Evolutionary conservation across 495 filamentous ascomycete genomes (phyloP), one percentile per base, ranked within the genome.

Genomic region (Penicillium egyptiacum): DNA sequence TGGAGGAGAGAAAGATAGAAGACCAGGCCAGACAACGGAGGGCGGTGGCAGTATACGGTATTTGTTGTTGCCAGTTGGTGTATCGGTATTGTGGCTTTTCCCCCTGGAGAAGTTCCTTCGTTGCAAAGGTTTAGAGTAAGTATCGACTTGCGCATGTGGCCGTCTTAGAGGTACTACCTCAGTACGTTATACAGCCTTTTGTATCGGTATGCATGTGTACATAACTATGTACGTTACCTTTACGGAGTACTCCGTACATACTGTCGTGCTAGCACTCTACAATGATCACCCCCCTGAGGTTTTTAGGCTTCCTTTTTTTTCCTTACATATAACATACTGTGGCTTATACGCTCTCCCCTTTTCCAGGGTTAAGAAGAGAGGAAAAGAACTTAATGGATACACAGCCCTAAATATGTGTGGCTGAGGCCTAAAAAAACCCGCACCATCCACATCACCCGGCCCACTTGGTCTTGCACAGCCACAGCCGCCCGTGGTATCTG

Each of bases 1-100:
- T 61, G 57, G 57, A 62, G 62, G 57, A 59, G 62, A 61, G 57
- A 66, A 57, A 68, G 65, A 68, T 49, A 56, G 54, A 45, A 56
- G 44, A 56, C 54, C 54, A 56, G 65, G 66, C 66, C 63, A 66
- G 66, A 66, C 65, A 60, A 53, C 57, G 42, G 55, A 44, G 66
- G 63, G 66, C 66, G 66, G 66, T 68, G 64, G 64, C 62, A 52
- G 62, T 64, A 62, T 58, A 52, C 37, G 42, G 53, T 55, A 55
- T 46, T 46, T 49, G 46, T 53, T 49, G 65, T 67, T 57, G 54
- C 20, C 57, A 19, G 17, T 28, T 46, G 57, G 43, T 48, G 37
- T 43, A 53, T n/a, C 39, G 56, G 56, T 52, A 41, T 45, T 33
- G 28, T 43, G 46, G 58, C 53, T 42, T 58, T 42, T 39, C 39